Evolutionary conservation across 495 filamentous ascomycete genomes (phyloP), one percentile per base, ranked within the genome.

Genomic region (Podospora pseudoanserina): DNA sequence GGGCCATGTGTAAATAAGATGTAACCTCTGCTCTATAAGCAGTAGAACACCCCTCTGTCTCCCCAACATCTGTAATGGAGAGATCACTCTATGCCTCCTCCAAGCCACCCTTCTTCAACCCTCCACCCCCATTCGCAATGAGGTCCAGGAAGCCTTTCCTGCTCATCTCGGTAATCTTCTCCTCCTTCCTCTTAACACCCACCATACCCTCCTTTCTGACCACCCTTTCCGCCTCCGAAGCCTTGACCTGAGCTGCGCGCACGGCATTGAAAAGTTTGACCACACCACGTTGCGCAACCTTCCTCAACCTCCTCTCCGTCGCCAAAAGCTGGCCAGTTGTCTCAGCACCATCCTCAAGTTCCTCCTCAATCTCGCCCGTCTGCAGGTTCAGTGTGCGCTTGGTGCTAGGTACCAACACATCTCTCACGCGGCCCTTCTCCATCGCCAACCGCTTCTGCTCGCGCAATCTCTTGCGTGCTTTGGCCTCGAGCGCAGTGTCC

Each of bases 261-360:
- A 99, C 92, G 0, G 95, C 96, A 80, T 98, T 96, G 78, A 98
- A 99, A 67, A 99, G 81, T 83, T 94, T 95, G 15, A 97, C 88
- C 20, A 97, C 93, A 84, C 93, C 93, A 32, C 92, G 86, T 82
- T 97, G 92, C 65, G 93, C 93, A 54, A 89, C 91, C 83, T 96
- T 94, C 73, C 88, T 86, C 73, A 97, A 76, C 63, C 86, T 81
- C 80, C 89, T 90, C 83, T 99, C 95, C 74, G 89, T 85, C 77
- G 92, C 92, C 65, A 90, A 78, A 11, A 91, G 86, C 57, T 87
- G 80, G 20, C 86, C 83, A 44, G 84, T 85, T 59, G 78, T 76
- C 63, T 74, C 80, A 66, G 64, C 67, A 7, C 77, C 79, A n/a
- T 77, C 76, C 23, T 80, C 79, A 3, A 67, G 70, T 30, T 67